These are phyloP conservation scores for Allantophomopsis cytisporea DNA, from an alignment of 2,329 filamentous ascomycete species.

Conservation along the genomic window DNA sequence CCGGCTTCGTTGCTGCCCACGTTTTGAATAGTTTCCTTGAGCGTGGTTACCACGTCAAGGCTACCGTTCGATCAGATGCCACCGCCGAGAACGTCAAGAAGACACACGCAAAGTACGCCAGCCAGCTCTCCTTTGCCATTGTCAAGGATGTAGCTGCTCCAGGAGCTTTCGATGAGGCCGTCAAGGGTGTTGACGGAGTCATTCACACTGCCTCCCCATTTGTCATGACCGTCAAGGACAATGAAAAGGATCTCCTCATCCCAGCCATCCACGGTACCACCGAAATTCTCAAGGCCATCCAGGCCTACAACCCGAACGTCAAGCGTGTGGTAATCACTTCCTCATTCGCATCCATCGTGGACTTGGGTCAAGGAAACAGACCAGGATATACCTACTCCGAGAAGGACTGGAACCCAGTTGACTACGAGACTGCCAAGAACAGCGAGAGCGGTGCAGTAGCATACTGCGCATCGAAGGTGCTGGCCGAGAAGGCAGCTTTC, in stretches of 20 bases:
- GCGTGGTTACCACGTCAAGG: constrained; percentile 20
- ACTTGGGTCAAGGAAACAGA: constrained; percentile 33
- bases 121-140: constrained; percentile 26
- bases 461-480: constrained; percentile 34
- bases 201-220: constrained; percentile 55
- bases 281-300: constrained; percentile 30
- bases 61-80: constrained; percentile 28
- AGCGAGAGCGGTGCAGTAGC: constrained; percentile 5
- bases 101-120: constrained; percentile 20
- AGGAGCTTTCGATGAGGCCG: constrained; percentile 50
- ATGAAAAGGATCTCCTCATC: constrained; percentile 27
- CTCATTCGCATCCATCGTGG: constrained; percentile 46
- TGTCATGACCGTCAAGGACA: constrained; percentile 16
- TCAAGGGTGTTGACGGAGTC: constrained; percentile 50
- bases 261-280: constrained; percentile 39
- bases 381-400: constrained; percentile 34
- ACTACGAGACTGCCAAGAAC: constrained; percentile 24
- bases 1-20: constrained; percentile 36
- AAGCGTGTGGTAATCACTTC: constrained; percentile 37
- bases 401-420: constrained; percentile 38
- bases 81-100: constrained; percentile 28
- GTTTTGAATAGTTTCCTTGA: constrained; percentile 30
- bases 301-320: constrained; percentile 21
- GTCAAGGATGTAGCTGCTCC: constrained; percentile 58
- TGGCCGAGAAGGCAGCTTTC: constrained; percentile 54